Conservation (phyloP, 257 asterid genomes). For the Plantago major region DNA sequence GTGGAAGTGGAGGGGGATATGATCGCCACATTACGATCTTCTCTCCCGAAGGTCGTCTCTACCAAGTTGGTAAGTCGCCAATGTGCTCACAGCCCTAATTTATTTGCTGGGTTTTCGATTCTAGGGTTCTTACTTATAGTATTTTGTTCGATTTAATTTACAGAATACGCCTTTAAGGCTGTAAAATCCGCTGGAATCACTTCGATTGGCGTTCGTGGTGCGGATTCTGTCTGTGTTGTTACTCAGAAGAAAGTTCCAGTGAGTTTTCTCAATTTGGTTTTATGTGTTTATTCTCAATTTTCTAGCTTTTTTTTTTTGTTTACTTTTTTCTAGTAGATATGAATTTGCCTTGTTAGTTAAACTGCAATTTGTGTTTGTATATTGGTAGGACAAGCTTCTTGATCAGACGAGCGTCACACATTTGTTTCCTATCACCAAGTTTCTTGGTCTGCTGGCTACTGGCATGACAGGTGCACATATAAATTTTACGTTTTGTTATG, state of each 20-base stretch:
- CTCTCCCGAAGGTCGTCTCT: slow-evolving; percentile 99
- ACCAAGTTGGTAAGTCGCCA: slow-evolving; percentile 76
- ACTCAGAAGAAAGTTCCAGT: slow-evolving; percentile 99
- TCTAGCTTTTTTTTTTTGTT: background rate
- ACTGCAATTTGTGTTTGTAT: background rate
- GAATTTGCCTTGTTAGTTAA: background rate
- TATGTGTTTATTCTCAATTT: too few relatives aligned
- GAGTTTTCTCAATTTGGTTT: slow-evolving; percentile 12
- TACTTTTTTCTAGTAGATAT: background rate
- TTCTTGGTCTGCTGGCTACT: slow-evolving; percentile 84
- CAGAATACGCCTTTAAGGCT: slow-evolving; percentile 76
- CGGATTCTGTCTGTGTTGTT: slow-evolving; percentile 94
- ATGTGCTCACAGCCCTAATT: too few relatives aligned
- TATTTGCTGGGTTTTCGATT: background rate
- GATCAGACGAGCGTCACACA: slow-evolving; percentile 95
- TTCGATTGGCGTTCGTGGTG: slow-evolving; percentile 94
- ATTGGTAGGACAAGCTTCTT: slow-evolving; percentile 88
- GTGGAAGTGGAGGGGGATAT: slow-evolving; percentile 99
- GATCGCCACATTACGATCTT: slow-evolving; percentile 99
- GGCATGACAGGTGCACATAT: slow-evolving; percentile 73
- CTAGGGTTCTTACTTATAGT: slow-evolving; percentile 24
- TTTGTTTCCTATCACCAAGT: slow-evolving; percentile 77
- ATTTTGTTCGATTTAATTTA: slow-evolving; percentile 3
- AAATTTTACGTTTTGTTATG: background rate
- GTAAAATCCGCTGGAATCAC: slow-evolving; percentile 92